Percentiles rank a stretch among this genome's conserved stretches.
phyloP scores from a whole-genome alignment of 2,329 filamentous ascomycete species.

The Fusarium foetens region DNA sequence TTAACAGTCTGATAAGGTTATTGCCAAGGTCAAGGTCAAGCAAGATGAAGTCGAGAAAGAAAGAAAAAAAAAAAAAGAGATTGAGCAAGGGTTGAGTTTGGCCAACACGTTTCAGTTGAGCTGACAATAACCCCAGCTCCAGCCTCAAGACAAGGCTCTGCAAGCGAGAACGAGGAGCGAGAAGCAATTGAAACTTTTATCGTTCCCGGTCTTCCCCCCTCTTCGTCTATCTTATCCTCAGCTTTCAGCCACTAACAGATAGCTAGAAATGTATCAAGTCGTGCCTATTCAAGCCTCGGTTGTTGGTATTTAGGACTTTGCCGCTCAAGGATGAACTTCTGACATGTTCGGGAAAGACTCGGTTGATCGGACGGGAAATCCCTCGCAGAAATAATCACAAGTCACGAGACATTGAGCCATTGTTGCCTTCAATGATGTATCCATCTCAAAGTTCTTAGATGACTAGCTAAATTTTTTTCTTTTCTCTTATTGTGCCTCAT shows the following conservation, averaged over 20 bases:
- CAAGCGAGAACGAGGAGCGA: neutral
- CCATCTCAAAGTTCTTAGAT: conserved; percentile 29
- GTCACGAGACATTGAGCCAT: conserved; percentile 43
- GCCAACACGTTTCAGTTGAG: conserved; percentile 20
- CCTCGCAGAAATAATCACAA: conserved; percentile 9
- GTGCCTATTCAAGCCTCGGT: neutral
- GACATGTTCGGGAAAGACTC: conserved; percentile 42
- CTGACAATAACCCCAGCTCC: conserved; percentile 7
- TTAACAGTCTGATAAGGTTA: neutral
- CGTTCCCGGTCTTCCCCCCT: neutral
- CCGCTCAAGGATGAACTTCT: neutral
- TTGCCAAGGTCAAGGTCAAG: neutral
- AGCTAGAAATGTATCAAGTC: neutral
- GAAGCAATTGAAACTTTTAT: neutral
- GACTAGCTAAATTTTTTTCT: neutral
- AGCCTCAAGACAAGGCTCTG: neutral
- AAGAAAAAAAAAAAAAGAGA: neutral
- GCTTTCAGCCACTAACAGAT: neutral
- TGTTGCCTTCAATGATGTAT: conserved; percentile 23
- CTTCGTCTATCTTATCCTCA: neutral
- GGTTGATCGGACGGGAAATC: conserved; percentile 39
- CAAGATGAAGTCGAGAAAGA: neutral
- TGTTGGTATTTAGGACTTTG: neutral
- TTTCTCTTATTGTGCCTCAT: neutral
- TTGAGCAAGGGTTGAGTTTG: conserved; percentile 9